phyloP scores from a whole-genome alignment of 306 rosid species.

The Dalbergia cochinchinensis region DNA sequence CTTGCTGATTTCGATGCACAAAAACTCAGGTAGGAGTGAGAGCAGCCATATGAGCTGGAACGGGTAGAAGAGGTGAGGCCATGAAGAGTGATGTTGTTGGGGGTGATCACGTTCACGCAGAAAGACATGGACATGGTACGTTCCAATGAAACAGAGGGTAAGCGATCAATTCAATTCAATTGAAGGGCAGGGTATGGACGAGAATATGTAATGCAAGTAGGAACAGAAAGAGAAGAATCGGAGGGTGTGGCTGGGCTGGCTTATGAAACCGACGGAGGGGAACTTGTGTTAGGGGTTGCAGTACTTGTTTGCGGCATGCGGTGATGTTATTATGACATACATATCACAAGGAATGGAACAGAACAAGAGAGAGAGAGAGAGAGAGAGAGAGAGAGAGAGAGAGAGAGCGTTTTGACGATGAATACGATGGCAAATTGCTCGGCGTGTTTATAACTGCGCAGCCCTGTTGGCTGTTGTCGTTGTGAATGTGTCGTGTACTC shows the following conservation, averaged over 20 bases:
- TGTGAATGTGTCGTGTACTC: neutral
- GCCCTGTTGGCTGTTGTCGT: neutral
- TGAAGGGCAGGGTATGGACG: neutral
- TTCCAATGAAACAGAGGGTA: neutral
- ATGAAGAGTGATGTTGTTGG: constrained; percentile 49
- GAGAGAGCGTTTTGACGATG: constrained; percentile 13
- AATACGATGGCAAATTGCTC: neutral
- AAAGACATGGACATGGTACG: constrained; percentile 52
- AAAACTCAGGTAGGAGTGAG: constrained; percentile 15
- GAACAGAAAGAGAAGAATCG: neutral
- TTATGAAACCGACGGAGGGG: neutral
- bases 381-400: neutral
- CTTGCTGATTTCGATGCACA: constrained; percentile 25
- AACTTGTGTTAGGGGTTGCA: neutral
- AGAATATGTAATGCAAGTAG: neutral
- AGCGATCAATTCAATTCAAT: no score
- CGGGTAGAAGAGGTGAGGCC: constrained; percentile 15
- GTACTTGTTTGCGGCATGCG: neutral
- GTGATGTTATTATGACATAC: neutral
- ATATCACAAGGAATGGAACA: constrained; percentile 8
- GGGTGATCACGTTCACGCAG: constrained; percentile 52
- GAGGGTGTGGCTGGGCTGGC: neutral
- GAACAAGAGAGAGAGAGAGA: no score
- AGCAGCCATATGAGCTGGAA: constrained; percentile 36
- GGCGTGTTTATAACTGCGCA: neutral